Evolutionary conservation across 2,329 filamentous ascomycete genomes (phyloP).

Genomic region (Aspergillus quadrilineatus): DNA sequence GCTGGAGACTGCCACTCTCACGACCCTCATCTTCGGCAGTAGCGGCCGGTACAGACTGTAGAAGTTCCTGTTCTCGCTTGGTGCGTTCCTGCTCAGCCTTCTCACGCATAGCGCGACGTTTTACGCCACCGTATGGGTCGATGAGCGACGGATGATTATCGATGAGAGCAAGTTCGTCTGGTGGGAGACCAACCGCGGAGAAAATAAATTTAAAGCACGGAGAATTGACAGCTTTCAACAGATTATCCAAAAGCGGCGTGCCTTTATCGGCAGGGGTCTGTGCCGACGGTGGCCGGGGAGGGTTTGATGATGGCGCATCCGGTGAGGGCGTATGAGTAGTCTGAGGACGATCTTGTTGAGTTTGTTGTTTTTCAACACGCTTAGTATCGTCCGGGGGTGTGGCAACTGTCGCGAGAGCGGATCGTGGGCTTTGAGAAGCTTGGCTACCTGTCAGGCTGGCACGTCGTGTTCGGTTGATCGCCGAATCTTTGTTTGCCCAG

Average conservation of each 20-base stretch:
- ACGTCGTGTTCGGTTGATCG: slow-evolving; percentile 65
- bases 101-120: slow-evolving; percentile 73
- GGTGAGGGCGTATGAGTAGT: slow-evolving; percentile 28
- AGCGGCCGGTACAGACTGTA: slow-evolving; percentile 36
- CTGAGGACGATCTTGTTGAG: slow-evolving; percentile 26
- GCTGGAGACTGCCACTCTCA: slow-evolving; percentile 80
- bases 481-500: slow-evolving; percentile 74
- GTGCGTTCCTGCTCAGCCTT: slow-evolving; percentile 63
- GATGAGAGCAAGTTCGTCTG: slow-evolving; percentile 53
- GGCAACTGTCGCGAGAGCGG: slow-evolving; percentile 46
- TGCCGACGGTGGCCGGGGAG: slow-evolving; percentile 21
- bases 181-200: slow-evolving; percentile 45
- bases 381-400: slow-evolving; percentile 38
- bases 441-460: slow-evolving; percentile 77
- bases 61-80: slow-evolving; percentile 54
- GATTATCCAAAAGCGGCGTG: slow-evolving; percentile 37
- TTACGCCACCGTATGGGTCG: slow-evolving; percentile 76
- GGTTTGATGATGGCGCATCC: slow-evolving; percentile 21
- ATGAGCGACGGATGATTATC: slow-evolving; percentile 73
- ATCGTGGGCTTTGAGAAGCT: slow-evolving; percentile 77
- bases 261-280: slow-evolving; percentile 25
- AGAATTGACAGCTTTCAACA: slow-evolving; percentile 50
- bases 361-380: slow-evolving; percentile 30
- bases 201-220: slow-evolving; percentile 56
- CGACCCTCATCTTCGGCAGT: slow-evolving; percentile 68